Base-by-base conservation (phyloP, 169 alveolate species). In the Sarcocystis neurona region DNA sequence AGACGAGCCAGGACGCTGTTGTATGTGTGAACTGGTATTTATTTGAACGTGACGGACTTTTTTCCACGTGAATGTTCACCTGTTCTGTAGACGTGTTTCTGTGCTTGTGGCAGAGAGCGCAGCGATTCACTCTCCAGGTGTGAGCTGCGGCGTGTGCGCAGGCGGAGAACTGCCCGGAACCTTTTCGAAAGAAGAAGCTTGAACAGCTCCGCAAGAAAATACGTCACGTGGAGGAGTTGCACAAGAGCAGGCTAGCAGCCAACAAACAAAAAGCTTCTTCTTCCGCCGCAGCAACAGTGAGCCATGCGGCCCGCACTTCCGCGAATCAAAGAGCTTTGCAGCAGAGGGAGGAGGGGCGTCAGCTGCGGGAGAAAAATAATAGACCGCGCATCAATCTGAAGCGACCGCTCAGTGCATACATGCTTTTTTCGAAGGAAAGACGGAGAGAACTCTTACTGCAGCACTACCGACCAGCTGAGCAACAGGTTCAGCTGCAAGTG, bases 161-260 rank as follows among this genome's bases (percentile, higher is more conserved):
- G 88, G 88, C 60, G 37, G 88, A 80, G 56, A 80, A 80, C 50
- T 80, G 88, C 78, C 88, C 88, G 12, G 88, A 80, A 15, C 79
- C 88, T 6, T 80, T 80, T 41, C 10, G 68, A 39, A 50, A 80
- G 88, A 27, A 53, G 44, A 80, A 80, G 78, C 60, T 80, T 32
- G 88, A 80, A 58, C 88, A 80, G 78, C 88, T 80, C 46, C 88
- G 75, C 46, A n/a, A n/a, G n/a, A n/a, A n/a, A n/a, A n/a, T n/a
- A n/a, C n/a, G n/a, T n/a, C n/a, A n/a, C n/a, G n/a, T n/a, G n/a
- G n/a, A n/a, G n/a, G n/a, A n/a, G n/a, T n/a, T n/a, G n/a, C n/a
- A n/a, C n/a, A n/a, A n/a, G n/a, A n/a, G n/a, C n/a, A n/a, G n/a
- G n/a, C n/a, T 41, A 43, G 43, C 75, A 43, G n/a, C 32, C 27